Evolutionary conservation across 305 asterid species (phyloP).

Genomic region (Ilex paraguariensis): DNA sequence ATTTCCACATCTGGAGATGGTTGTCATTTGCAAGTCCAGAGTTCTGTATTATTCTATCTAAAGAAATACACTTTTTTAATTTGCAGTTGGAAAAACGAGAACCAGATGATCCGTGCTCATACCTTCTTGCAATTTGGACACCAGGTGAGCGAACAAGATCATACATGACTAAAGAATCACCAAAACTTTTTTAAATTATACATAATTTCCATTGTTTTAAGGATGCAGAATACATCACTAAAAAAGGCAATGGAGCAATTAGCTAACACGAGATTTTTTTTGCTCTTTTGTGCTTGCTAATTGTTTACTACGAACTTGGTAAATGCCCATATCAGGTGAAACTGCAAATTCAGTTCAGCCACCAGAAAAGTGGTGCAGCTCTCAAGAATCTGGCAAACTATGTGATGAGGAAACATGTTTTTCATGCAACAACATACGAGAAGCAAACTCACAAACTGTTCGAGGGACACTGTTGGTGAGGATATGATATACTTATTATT

Average conservation of each 20-base stretch:
- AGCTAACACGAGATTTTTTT: too few species aligned
- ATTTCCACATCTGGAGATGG: background rate
- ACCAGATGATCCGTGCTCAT: constrained; percentile 88
- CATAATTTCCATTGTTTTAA: too few species aligned
- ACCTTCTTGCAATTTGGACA: constrained; percentile 77
- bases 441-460: constrained; percentile 82
- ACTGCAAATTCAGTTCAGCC: constrained; percentile 77
- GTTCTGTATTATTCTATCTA: background rate
- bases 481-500: constrained; percentile 1
- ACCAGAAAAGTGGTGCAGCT: constrained; percentile 70
- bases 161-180: too few species aligned
- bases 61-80: background rate
- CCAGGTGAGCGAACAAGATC: constrained; percentile 27
- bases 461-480: constrained; percentile 95
- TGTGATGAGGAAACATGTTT: constrained; percentile 77
- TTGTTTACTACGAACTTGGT: background rate
- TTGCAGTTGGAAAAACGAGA: constrained; percentile 88
- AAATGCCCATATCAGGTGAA: constrained; percentile 62
- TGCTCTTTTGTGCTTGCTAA: too few species aligned
- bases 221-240: too few species aligned
- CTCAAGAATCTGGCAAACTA: constrained; percentile 53
- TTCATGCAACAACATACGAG: constrained; percentile 89
- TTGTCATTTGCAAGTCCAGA: too few species aligned
- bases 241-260: too few species aligned
- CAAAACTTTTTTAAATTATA: too few species aligned